Evolutionary conservation across 2,329 filamentous ascomycete species (phyloP).

Genomic region (Calonectria pseudoturangicola): DNA sequence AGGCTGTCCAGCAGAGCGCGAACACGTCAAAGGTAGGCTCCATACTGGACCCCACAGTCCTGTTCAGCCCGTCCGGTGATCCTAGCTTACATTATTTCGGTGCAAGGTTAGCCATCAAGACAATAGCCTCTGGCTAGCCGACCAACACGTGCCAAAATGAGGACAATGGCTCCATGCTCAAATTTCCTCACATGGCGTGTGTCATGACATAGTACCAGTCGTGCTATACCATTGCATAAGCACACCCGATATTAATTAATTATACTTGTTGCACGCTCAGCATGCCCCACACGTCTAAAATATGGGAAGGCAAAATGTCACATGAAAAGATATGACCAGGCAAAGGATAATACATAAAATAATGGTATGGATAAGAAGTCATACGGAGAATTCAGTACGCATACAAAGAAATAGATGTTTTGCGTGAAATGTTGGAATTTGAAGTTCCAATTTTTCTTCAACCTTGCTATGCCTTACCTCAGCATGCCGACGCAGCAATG

Average conservation of each 20-base stretch:
- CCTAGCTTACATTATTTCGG: constrained; percentile 19
- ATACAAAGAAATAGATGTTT: no score
- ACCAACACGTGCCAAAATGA: background rate
- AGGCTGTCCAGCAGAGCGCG: constrained; percentile 30
- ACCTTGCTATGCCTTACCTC: no score
- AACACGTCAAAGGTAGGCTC: constrained; percentile 34
- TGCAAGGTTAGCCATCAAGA: background rate
- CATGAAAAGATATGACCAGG: background rate
- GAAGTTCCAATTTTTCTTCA: no score
- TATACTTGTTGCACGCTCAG: background rate
- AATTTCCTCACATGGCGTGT: background rate
- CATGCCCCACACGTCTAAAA: background rate
- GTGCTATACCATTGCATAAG: background rate
- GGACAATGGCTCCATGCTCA: constrained; percentile 12
- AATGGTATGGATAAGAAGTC: no score
- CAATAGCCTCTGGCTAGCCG: constrained; percentile 15
- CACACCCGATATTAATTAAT: background rate
- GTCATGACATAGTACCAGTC: constrained; percentile 1
- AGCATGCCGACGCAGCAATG: no score
- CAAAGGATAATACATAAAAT: no score
- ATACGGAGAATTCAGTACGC: no score
- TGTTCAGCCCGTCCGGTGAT: constrained; percentile 1
- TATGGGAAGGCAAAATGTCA: background rate
- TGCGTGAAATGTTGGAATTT: no score
- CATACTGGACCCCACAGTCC: constrained; percentile 29